Conservation (phyloP, 768 basidiomycete genomes). For the Tricholoma flavovirens region DNA sequence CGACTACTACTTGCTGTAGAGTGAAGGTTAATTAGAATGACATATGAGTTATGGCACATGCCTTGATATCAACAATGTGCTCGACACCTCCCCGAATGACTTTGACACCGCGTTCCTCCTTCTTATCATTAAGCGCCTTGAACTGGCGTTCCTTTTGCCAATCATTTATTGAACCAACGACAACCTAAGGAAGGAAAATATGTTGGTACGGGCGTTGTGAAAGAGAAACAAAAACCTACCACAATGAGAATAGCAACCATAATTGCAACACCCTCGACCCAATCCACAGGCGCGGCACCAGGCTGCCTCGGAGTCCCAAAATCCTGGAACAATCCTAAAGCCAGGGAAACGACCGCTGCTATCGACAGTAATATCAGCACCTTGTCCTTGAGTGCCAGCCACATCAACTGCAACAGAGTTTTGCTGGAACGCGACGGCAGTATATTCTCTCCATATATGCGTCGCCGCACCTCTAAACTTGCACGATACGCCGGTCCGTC, state of each 20-base stretch:
- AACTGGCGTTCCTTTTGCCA: conserved; percentile 99
- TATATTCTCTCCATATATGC: conserved; percentile 71
- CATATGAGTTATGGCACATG: conserved; percentile 20
- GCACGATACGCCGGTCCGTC: conserved; percentile 32
- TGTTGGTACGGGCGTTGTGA: conserved; percentile 7
- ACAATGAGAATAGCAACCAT: conserved; percentile 73
- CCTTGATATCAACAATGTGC: conserved; percentile 76
- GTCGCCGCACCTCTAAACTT: conserved; percentile 52
- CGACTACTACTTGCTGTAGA: conserved; percentile 81
- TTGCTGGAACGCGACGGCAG: conserved; percentile 69
- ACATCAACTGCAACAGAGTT: conserved; percentile 71
- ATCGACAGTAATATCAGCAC: conserved; percentile 86
- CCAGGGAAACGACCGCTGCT: conserved; percentile 89
- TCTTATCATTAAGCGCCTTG: conserved; percentile 84
- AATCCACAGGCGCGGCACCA: conserved; percentile 79
- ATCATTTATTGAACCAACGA: conserved; percentile 94
- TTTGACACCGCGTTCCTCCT: conserved; percentile 89
- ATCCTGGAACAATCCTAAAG: conserved; percentile 91
- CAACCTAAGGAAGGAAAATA: conserved; percentile 39
- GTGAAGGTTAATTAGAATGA: conserved; percentile 8
- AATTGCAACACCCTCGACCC: conserved; percentile 93
- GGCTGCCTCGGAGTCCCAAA: conserved; percentile 63
- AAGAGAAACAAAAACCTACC: conserved; percentile 32
- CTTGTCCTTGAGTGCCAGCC: conserved; percentile 84
- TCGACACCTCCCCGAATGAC: conserved; percentile 71